phyloP scores from a whole-genome alignment of 1,139 yeast genomes.

The Saccharomycopsis hybrid region DNA sequence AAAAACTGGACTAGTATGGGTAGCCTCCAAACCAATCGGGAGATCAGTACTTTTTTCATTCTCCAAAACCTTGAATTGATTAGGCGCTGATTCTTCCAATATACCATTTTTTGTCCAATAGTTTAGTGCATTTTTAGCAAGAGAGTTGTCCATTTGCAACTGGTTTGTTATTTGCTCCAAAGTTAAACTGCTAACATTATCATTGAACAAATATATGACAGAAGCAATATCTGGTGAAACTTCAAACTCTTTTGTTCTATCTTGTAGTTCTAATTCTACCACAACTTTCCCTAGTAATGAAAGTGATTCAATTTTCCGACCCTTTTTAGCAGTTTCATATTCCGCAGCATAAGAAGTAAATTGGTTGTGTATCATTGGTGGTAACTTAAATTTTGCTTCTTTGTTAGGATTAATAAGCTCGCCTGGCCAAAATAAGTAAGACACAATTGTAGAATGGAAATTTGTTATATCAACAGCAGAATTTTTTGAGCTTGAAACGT shows the following conservation, averaged over 20 bases:
- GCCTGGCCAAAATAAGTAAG: conserved; percentile 34
- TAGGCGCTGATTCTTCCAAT: conserved; percentile 33
- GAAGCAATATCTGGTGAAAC: conserved; percentile 72
- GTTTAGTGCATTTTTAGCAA: conserved; percentile 34
- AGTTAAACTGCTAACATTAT: conserved; percentile 27
- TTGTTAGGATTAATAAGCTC: conserved; percentile 21
- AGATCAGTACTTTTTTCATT: conserved; percentile 14
- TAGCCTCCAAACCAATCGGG: not conserved
- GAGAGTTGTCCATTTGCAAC: conserved; percentile 27
- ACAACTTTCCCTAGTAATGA: conserved; percentile 60
- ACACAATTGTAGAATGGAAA: conserved; percentile 37
- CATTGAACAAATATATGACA: conserved; percentile 50
- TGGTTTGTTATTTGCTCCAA: conserved; percentile 28
- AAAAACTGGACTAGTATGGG: conserved; percentile 3
- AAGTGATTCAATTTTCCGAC: conserved; percentile 52
- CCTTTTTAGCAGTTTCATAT: conserved; percentile 42
- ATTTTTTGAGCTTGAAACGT: conserved; percentile 18
- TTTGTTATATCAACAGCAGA: conserved; percentile 7
- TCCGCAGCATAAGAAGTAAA: conserved; percentile 39
- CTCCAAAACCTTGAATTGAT: conserved; percentile 28
- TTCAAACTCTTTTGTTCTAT: conserved; percentile 34
- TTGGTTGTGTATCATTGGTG: conserved; percentile 34
- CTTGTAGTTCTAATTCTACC: conserved; percentile 49
- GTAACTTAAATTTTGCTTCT: conserved; percentile 35
- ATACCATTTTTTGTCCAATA: conserved; percentile 56